Evolutionary conservation across 352 stramenopile genomes (phyloP), one percentile per base, ranked within the genome.

Genomic region (Blastocystis sp.): DNA sequence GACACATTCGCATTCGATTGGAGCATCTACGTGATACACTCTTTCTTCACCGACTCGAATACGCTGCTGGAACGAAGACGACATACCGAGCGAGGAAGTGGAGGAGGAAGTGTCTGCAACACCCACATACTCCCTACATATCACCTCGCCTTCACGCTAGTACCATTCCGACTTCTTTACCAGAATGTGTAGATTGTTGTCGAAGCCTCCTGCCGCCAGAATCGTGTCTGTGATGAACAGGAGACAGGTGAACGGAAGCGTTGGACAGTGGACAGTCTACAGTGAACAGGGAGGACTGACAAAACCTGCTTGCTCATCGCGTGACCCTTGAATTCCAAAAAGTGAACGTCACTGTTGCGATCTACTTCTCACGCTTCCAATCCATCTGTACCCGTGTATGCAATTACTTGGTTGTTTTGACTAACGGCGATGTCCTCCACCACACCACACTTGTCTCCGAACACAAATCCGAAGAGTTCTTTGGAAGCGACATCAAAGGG

Each of bases 391-490:
- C 65, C 65, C 27, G 65, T 32, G 49, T 78, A 78, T 24, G 65
- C 65, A 38, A 78, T 78, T 9, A 38, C 36, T 27, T 40, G 32
- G 29, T 78, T 78, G 16, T 27, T 59, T 38, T n/a, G 46, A 44
- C 18, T 61, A 9, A 78, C 38, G 4, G 65, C 65, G 36, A 78
- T 78, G 1, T 40, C 21, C 0, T 78, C 65, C 65, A 78, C 65
- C 0, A 78, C 49, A 18, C 42, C 65, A 46, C 65, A 78, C 40
- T 56, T 78, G 40, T 78, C 65, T 36, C 65, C 65, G 36, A 78
- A 78, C 11, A 78, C 65, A 59, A 59, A 78, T 48, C 65, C 65
- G 8, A 78, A 78, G 4, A 78, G 40, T 36, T 78, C 65, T 38
- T 78, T 78, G 27, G 65, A 61, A 42, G 65, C 29, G 36, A 78